These are phyloP conservation scores for Exophiala dermatitidis DNA, from an alignment of 2,329 filamentous ascomycete species.

Conservation along the genomic window DNA sequence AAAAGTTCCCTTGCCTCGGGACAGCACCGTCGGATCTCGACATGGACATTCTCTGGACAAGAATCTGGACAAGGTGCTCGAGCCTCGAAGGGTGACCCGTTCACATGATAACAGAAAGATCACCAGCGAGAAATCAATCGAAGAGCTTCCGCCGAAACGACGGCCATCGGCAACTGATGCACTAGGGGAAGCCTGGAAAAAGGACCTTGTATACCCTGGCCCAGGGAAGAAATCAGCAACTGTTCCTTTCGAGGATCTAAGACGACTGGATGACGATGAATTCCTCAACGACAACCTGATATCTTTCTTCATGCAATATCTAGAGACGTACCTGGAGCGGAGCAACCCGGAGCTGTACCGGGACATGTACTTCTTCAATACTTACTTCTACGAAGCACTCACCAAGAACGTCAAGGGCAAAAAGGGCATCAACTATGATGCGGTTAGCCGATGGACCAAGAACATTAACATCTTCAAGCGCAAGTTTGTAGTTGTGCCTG, in stretches of 20 bases:
- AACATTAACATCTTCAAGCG: constrained; percentile 76
- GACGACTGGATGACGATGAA: constrained; percentile 71
- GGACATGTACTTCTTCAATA: constrained; percentile 82
- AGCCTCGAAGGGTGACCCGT: constrained; percentile 1
- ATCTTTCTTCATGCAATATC: constrained; percentile 72
- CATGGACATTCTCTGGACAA: too few species aligned
- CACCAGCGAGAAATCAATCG: neutral
- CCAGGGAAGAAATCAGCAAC: constrained; percentile 42
- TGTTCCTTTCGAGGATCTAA: constrained; percentile 45
- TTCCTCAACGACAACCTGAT: constrained; percentile 92
- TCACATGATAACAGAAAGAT: constrained; percentile 1
- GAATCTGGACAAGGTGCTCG: too few species aligned
- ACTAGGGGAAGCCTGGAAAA: constrained; percentile 28
- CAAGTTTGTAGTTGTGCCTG: constrained; percentile 84
- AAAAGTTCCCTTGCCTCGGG: too few species aligned
- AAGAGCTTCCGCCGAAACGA: neutral
- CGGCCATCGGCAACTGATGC: constrained; percentile 18
- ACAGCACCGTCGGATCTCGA: too few species aligned
- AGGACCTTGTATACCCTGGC: constrained; percentile 40
- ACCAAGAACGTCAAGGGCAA: constrained; percentile 51
- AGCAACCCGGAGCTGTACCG: constrained; percentile 50
- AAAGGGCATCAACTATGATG: constrained; percentile 68
- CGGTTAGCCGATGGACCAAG: constrained; percentile 80
- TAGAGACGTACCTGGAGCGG: constrained; percentile 55
- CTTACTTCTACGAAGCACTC: constrained; percentile 74